Conservation (phyloP, 2,329 filamentous ascomycete species). For the Rhynchosporium agropyri region DNA sequence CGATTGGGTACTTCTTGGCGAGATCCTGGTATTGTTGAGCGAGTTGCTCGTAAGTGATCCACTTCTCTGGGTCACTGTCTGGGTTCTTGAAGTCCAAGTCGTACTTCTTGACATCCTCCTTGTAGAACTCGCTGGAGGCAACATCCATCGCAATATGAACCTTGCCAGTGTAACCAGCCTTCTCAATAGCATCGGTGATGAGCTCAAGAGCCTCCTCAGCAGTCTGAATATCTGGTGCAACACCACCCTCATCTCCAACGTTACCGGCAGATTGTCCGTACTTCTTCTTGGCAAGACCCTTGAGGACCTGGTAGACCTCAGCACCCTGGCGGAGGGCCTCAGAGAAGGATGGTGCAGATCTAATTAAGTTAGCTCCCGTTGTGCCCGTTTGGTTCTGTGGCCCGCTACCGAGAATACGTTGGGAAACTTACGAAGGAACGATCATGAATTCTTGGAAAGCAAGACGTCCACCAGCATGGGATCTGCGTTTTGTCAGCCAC, state of each 20-base stretch:
- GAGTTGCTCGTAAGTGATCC: conserved; percentile 98
- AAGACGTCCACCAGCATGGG: conserved; percentile 94
- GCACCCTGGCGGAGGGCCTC: conserved; percentile 96
- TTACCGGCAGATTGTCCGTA: conserved; percentile 99
- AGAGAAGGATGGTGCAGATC: conserved; percentile 83
- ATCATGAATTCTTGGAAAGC: conserved; percentile 98
- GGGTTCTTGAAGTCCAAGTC: conserved; percentile 99
- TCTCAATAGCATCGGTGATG: conserved; percentile 91
- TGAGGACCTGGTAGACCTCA: conserved; percentile 98
- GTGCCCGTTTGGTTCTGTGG: not conserved
- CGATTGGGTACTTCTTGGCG: conserved; percentile 94
- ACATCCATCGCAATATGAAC: conserved; percentile 99
- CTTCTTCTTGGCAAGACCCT: conserved; percentile 97
- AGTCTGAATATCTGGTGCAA: conserved; percentile 97
- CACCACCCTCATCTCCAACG: conserved; percentile 99
- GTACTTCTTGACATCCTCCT: conserved; percentile 96
- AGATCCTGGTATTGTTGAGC: conserved; percentile 88
- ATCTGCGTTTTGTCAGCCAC: conserved; percentile 54
- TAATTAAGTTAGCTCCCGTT: conserved; percentile 43
- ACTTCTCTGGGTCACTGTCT: conserved; percentile 92
- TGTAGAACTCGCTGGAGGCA: conserved; percentile 99
- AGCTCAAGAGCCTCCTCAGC: conserved; percentile 95
- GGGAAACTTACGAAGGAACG: conserved; percentile 69
- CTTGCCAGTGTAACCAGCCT: conserved; percentile 93
- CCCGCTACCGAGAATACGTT: not conserved